Evolutionary conservation across 495 filamentous ascomycete species (phyloP).

Genomic region (Aspergillus carlsbadensis): DNA sequence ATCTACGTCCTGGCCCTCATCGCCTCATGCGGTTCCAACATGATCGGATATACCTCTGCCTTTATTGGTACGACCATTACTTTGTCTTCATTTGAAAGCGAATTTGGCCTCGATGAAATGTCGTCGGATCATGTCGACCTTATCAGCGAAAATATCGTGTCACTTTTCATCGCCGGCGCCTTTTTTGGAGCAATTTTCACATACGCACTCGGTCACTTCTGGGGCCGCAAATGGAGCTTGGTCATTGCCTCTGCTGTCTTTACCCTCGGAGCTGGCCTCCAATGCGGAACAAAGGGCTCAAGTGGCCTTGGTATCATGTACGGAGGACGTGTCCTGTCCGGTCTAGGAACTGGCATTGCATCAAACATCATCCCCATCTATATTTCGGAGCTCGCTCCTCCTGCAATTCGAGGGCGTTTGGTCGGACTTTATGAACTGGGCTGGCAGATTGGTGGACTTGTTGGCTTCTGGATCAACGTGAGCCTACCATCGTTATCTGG

Average conservation of each 20-base stretch:
- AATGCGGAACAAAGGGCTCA: conserved; percentile 56
- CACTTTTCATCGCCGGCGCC: conserved; percentile 65
- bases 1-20: conserved; percentile 61
- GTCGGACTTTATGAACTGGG: conserved; percentile 74
- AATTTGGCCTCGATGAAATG: conserved; percentile 55
- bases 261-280: conserved; percentile 62
- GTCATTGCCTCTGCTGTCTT: conserved; percentile 55
- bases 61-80: conserved; percentile 71
- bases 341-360: conserved; percentile 72
- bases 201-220: conserved; percentile 55
- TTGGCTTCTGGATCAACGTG: conserved; percentile 73
- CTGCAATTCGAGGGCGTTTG: conserved; percentile 74
- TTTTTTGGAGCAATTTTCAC: conserved; percentile 67
- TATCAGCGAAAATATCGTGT: conserved; percentile 66
- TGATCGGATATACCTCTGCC: conserved; percentile 70
- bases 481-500: conserved; percentile 6
- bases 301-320: conserved; percentile 62
- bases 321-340: conserved; percentile 69
- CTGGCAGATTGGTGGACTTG: conserved; percentile 70
- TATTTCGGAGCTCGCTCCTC: conserved; percentile 74
- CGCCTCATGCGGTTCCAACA: conserved; percentile 67
- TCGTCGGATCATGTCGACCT: conserved; percentile 37
- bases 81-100: conserved; percentile 55
- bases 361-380: conserved; percentile 78
- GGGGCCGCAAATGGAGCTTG: conserved; percentile 57